Evolutionary conservation across 2,329 filamentous ascomycete species (phyloP), one percentile per base, ranked within the genome.

Genomic region (Fusarium sp.): DNA sequence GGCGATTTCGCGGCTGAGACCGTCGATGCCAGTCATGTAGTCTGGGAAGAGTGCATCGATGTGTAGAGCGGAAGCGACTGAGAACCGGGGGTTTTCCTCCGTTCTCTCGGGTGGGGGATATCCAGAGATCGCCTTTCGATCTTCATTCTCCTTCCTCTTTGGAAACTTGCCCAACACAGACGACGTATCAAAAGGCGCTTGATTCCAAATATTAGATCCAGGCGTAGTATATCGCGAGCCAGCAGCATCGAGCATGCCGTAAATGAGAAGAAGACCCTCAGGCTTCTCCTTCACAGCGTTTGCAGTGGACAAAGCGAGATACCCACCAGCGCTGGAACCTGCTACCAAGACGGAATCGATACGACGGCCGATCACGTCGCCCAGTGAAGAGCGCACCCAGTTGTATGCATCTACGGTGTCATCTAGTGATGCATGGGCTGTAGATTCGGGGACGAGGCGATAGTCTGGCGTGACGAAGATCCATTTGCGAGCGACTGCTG

Each of bases 381-480:
- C 20, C 0, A 75, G 61, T 1, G 59, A 70, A 0, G 54, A 58
- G 12, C 53, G 56, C 7, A 73, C 70, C 70, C 72, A 74, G 13
- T 65, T 45, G 24, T 74, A 74, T 2, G 72, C 72, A 15, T 74
- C 72, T 3, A 53, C 30, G 1, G 62, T 65, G 8, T 74, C 72
- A 1, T 73, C 65, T 0, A 74, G 34, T 0, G 72, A 51, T 40
- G 44, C 47, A 8, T 74, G 72, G 6, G 72, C 72, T 0, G 68
- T 72, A 4, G 68, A 65, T 6, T 74, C 72, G 3, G 72, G 72
- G 3, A 74, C 32, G 22, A 74, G 54, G 1, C 72, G 72, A 20
- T 74, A 74, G 29, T 74, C 72, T 3, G 72, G 72, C 2, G 62
- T 72, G 1, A 74, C 68, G 5, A 74, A 74, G 25, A 73, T 63